A percentile compares a stretch with the other conserved stretches of the same genome.
phyloP scores from a whole-genome alignment of 768 basidiomycete genomes.

The Pholiota molesta region DNA sequence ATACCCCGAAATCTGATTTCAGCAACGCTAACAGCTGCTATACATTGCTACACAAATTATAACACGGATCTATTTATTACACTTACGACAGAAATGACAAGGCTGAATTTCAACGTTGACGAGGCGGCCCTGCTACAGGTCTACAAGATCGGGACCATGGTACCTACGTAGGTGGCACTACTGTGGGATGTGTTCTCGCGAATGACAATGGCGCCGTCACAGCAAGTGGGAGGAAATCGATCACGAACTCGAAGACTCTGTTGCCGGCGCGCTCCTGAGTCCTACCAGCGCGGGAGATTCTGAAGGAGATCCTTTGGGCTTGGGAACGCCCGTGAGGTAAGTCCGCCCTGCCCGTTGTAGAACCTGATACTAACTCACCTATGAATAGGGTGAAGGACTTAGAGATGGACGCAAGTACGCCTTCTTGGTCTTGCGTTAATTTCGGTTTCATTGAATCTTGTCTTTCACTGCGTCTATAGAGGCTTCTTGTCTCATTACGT shows the following conservation, averaged over 20 bases:
- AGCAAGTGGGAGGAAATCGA: conserved; percentile 93
- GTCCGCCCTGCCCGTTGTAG: background rate
- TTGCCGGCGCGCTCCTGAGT: conserved; percentile 70
- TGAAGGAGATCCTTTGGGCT: conserved; percentile 78
- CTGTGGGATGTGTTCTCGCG: conserved; percentile 5
- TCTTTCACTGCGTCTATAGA: conserved; percentile 41
- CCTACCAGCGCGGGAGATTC: conserved; percentile 52
- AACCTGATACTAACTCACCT: conserved; percentile 17
- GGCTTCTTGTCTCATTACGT: conserved; percentile 81
- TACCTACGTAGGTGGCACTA: conserved; percentile 61
- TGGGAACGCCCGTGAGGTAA: conserved; percentile 68
- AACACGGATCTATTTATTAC: conserved; percentile 1
- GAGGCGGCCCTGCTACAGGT: conserved; percentile 85
- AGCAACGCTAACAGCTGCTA: background rate
- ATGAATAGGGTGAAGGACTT: conserved; percentile 58
- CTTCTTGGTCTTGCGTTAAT: conserved; percentile 3
- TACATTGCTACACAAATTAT: conserved; percentile 10
- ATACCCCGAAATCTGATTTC: background rate
- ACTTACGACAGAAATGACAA: conserved; percentile 45
- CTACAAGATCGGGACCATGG: conserved; percentile 79
- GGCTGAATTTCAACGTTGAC: conserved; percentile 71
- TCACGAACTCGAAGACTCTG: conserved; percentile 78
- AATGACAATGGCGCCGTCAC: conserved; percentile 12
- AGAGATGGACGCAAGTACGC: conserved; percentile 80
- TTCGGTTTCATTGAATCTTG: background rate